phyloP scores from a whole-genome alignment of 2,329 filamentous ascomycete genomes.

The Pleomassaria siparia region DNA sequence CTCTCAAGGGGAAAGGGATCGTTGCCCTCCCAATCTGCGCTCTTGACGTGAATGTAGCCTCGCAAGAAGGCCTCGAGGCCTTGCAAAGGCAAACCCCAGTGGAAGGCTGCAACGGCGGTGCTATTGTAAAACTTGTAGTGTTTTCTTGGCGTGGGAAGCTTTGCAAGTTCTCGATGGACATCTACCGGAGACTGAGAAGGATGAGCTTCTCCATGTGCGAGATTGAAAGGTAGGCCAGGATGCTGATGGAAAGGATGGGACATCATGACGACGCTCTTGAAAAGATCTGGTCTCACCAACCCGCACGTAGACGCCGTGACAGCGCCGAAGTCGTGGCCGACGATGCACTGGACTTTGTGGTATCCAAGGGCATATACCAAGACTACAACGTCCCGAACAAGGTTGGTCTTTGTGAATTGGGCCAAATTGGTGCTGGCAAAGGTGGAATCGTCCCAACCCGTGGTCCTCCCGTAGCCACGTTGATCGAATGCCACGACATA shows the following conservation, averaged over 20 bases:
- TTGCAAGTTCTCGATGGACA: constrained; percentile 59
- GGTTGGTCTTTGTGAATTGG: constrained; percentile 59
- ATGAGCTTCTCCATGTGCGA: constrained; percentile 35
- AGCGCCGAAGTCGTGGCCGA: constrained; percentile 69
- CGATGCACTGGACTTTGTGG: constrained; percentile 57
- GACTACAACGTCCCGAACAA: constrained; percentile 64
- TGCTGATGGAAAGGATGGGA: constrained; percentile 64
- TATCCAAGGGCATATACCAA: constrained; percentile 65
- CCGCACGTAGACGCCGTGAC: constrained; percentile 62
- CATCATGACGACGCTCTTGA: constrained; percentile 63
- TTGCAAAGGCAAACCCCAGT: constrained; percentile 53
- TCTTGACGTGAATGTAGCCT: constrained; percentile 70
- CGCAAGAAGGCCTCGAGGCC: constrained; percentile 63
- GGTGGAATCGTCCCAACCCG: constrained; percentile 56
- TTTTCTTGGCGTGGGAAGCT: constrained; percentile 60
- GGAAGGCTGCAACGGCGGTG: constrained; percentile 47
- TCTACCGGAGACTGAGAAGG: constrained; percentile 35
- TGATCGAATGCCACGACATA: constrained; percentile 69
- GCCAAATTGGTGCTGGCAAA: constrained; percentile 58
- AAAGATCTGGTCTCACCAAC: constrained; percentile 65
- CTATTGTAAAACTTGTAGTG: constrained; percentile 72
- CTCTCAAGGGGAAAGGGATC: constrained; percentile 54
- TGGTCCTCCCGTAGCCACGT: constrained; percentile 68
- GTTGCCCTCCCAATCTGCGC: constrained; percentile 60
- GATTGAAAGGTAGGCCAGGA: constrained; percentile 52